Evolutionary conservation across 495 filamentous ascomycete genomes (phyloP).

Genomic region (Stereocaulon alpinum): DNA sequence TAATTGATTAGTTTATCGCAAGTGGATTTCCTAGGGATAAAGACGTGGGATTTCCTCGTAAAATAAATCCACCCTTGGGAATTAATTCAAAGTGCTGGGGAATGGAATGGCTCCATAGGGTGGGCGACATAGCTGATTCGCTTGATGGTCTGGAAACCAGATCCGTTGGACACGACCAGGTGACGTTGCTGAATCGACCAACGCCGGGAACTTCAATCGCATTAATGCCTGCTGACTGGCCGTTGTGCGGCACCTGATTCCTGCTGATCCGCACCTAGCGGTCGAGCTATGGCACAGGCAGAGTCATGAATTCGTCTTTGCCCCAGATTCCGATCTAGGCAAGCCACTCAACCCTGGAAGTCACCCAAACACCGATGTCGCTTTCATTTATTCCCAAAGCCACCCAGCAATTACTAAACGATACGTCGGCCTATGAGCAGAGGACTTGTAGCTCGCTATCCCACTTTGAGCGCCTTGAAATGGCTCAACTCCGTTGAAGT

Average conservation of each 20-base stretch:
- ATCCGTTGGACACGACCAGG: conserved; percentile 1
- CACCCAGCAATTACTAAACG: conserved; percentile 13
- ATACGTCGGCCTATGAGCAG: conserved; percentile 1
- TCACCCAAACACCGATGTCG: conserved; percentile 15
- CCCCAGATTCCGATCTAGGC: conserved; percentile 8
- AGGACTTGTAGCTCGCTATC: conserved; percentile 5
- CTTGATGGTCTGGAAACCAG: not conserved
- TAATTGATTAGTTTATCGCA: conserved; percentile 4
- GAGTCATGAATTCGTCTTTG: conserved; percentile 13
- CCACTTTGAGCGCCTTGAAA: conserved; percentile 4
- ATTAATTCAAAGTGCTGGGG: conserved; percentile 1
- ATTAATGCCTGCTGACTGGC: conserved; percentile 14
- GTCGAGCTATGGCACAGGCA: conserved; percentile 6
- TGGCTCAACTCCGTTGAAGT: conserved; percentile 8
- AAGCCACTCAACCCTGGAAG: conserved; percentile 10
- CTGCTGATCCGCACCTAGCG: conserved; percentile 20
- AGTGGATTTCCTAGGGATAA: conserved; percentile 7
- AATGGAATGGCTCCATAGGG: conserved; percentile 1
- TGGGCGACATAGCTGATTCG: not conserved
- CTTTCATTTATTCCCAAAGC: conserved; percentile 14
- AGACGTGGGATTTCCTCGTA: conserved; percentile 20
- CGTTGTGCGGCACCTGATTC: conserved; percentile 20
- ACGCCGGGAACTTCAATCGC: conserved; percentile 7
- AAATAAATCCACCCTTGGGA: conserved; percentile 8
- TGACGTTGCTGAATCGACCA: conserved; percentile 8